Conservation (phyloP, 176 grass and related monocot species). For the Saccharum officinarum region DNA sequence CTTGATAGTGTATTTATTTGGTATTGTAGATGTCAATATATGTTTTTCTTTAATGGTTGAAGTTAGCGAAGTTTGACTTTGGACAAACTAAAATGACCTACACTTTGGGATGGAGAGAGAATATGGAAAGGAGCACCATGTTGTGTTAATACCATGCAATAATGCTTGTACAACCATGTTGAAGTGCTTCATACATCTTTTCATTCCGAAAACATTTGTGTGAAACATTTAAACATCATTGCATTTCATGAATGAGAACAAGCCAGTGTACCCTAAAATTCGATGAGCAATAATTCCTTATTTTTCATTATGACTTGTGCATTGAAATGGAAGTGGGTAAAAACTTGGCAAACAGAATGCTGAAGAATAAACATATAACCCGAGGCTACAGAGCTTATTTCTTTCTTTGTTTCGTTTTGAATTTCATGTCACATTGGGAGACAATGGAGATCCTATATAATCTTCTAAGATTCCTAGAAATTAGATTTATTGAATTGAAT, state of each 20-base stretch:
- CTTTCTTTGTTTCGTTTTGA: not conserved
- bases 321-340: not conserved
- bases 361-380: not conserved
- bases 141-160: not conserved
- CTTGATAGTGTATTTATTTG: not conserved
- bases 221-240: not conserved
- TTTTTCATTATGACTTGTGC: constrained; percentile 1
- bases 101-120: not conserved
- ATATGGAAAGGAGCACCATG: not conserved
- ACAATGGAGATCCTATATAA: not conserved
- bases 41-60: not conserved
- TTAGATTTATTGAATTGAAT: not conserved
- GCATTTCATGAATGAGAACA: constrained; percentile 5
- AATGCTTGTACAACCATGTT: constrained; percentile 13
- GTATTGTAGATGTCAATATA: not conserved
- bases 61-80: not conserved
- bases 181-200: not conserved
- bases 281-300: not conserved
- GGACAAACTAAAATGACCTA: not conserved
- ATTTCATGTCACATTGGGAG: not conserved
- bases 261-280: not conserved
- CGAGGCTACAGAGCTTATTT: not conserved
- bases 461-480: constrained; percentile 10
- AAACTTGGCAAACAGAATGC: not conserved
- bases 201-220: constrained; percentile 2